phyloP scores from a whole-genome alignment of 805 yeast species.

The Saccharomycopsis microspora region DNA sequence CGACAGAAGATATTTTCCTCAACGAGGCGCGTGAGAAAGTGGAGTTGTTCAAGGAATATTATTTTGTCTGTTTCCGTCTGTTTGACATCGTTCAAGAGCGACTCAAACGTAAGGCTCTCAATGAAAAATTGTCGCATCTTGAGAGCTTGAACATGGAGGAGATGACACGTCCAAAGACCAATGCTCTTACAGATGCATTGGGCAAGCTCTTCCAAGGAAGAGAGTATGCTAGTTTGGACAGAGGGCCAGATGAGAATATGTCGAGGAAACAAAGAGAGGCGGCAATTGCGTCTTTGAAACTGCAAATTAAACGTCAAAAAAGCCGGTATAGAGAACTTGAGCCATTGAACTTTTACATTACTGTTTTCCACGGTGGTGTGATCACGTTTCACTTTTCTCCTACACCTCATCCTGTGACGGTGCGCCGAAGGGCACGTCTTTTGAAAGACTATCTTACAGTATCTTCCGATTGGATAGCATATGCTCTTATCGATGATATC shows the following conservation, averaged over 20 bases:
- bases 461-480: constrained; percentile 93
- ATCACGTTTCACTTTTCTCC: constrained; percentile 90
- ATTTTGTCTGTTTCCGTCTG: constrained; percentile 80
- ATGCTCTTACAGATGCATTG: constrained; percentile 1
- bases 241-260: background rate
- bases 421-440: constrained; percentile 82
- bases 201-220: background rate
- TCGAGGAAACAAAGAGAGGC: background rate
- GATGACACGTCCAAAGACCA: constrained; percentile 1
- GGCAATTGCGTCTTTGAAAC: constrained; percentile 2
- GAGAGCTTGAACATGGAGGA: constrained; percentile 10
- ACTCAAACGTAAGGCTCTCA: constrained; percentile 24
- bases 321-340: constrained; percentile 43
- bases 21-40: constrained; percentile 96
- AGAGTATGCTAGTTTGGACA: constrained; percentile 3
- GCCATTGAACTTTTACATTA: constrained; percentile 86
- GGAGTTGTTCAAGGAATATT: constrained; percentile 82
- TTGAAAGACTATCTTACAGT: constrained; percentile 82
- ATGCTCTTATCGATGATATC: constrained; percentile 91
- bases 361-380: constrained; percentile 86
- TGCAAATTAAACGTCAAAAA: constrained; percentile 7
- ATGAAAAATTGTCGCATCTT: constrained; percentile 22
- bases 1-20: constrained; percentile 87
- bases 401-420: constrained; percentile 93
- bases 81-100: constrained; percentile 74